phyloP scores from a whole-genome alignment of 2,329 filamentous ascomycete species.

The Cladosporium sp. region DNA sequence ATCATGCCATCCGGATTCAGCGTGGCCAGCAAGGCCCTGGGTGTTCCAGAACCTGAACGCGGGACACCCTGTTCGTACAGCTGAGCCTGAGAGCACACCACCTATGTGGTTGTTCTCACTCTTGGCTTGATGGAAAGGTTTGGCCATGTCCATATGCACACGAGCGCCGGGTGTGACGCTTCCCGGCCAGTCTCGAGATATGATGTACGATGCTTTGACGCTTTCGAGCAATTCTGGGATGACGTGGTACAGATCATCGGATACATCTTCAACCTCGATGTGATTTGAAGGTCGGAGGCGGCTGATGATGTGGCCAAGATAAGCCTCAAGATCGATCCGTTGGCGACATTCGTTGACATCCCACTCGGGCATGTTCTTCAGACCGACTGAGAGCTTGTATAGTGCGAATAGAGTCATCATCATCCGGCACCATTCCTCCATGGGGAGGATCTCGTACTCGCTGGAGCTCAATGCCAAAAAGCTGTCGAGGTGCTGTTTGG shows the following conservation, averaged over 20 bases:
- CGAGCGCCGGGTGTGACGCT: not conserved
- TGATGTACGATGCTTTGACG: constrained; percentile 2
- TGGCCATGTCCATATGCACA: not conserved
- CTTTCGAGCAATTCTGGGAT: constrained; percentile 8
- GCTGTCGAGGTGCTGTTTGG: constrained; percentile 5
- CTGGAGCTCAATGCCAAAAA: not conserved
- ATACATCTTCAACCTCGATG: not conserved
- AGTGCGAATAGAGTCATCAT: constrained; percentile 5
- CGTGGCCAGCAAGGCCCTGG: not conserved
- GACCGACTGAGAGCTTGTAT: constrained; percentile 6
- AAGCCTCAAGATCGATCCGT: not conserved
- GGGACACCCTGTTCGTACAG: not conserved
- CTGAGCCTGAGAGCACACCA: too few relatives aligned
- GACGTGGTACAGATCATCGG: constrained; percentile 2
- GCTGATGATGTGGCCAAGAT: not conserved
- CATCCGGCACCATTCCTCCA: constrained; percentile 1
- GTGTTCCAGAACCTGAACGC: constrained; percentile 1
- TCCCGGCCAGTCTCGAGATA: not conserved
- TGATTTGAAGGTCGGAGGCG: not conserved
- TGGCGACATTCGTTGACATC: not conserved
- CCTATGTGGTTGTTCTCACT: too few relatives aligned
- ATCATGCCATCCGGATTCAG: not conserved
- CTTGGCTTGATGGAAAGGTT: not conserved
- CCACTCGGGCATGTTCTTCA: not conserved
- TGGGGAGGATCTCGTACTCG: not conserved